Conservation (phyloP, 768 basidiomycete genomes). For the Thelephora ganbajun region DNA sequence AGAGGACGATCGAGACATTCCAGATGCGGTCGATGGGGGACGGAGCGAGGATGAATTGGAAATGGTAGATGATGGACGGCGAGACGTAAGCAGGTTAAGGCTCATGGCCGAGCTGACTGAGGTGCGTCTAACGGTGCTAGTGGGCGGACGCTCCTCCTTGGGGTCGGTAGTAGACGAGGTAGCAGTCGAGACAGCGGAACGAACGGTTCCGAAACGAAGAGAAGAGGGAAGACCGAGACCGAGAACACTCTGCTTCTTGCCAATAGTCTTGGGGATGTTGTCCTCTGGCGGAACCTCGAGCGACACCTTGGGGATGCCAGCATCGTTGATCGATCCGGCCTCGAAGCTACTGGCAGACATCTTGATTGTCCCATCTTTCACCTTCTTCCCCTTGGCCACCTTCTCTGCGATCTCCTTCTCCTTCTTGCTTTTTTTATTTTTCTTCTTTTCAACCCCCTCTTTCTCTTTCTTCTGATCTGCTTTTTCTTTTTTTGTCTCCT, state of each 20-base stretch:
- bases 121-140: constrained; percentile 10
- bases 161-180: constrained; percentile 7
- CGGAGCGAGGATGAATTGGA: constrained; percentile 32
- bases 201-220: constrained; percentile 9
- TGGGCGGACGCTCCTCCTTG: neutral
- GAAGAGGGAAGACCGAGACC: constrained; percentile 48
- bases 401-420: constrained; percentile 15
- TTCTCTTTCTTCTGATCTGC: constrained; percentile 16
- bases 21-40: constrained; percentile 28
- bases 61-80: constrained; percentile 24
- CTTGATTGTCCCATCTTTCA: constrained; percentile 19
- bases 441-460: constrained; percentile 26
- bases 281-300: constrained; percentile 6
- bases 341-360: constrained; percentile 56
- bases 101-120: constrained; percentile 19
- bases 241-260: constrained; percentile 45
- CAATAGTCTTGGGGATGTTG: constrained; percentile 19
- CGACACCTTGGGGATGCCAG: constrained; percentile 7
- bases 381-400: constrained; percentile 11
- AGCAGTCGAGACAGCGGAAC: constrained; percentile 3
- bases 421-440: constrained; percentile 19
- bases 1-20: constrained; percentile 24
- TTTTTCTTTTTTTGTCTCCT: constrained; percentile 16
- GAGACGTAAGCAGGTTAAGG: constrained; percentile 19
- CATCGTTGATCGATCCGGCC: constrained; percentile 36